These are phyloP conservation scores for Rutidosis leptorrhynchoides DNA, from an alignment of 129 eudicot species.

Conservation along the genomic window DNA sequence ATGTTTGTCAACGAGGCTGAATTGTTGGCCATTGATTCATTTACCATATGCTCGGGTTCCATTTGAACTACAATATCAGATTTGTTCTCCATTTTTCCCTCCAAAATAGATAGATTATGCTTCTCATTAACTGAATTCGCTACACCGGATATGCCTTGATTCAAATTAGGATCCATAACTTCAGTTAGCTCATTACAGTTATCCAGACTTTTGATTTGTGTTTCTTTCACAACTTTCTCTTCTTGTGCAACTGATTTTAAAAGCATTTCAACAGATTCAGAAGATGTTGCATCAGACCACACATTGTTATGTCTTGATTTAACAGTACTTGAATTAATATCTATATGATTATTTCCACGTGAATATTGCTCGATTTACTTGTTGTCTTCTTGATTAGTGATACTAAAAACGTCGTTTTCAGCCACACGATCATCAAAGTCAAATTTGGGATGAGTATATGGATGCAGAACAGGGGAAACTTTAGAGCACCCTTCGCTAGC, in stretches of 20 bases:
- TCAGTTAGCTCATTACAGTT: slow-evolving; percentile 36
- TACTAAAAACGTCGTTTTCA: slow-evolving; percentile 82
- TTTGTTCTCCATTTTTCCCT: slow-evolving; percentile 33
- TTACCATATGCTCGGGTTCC: slow-evolving; percentile 21
- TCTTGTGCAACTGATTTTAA: slow-evolving; percentile 88
- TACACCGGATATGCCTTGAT: slow-evolving; percentile 29
- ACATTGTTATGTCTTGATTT: slow-evolving; percentile 78
- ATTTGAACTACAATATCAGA: slow-evolving; percentile 28
- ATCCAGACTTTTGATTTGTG: slow-evolving; percentile 37
- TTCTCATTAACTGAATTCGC: slow-evolving; percentile 30
- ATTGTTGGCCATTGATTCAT: slow-evolving; percentile 27
- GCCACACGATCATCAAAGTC: slow-evolving; percentile 72
- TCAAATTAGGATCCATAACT: slow-evolving; percentile 41
- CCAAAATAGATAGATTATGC: slow-evolving; percentile 12
- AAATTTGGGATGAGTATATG: slow-evolving; percentile 72
- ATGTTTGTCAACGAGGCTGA: too few species aligned
- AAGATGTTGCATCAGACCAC: slow-evolving; percentile 97
- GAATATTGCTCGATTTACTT: slow-evolving; percentile 92
- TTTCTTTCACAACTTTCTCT: slow-evolving; percentile 58
- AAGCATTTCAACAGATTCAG: slow-evolving; percentile 93
- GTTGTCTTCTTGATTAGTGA: slow-evolving; percentile 77
- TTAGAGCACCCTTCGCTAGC: slow-evolving; percentile 67
- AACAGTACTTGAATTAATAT: slow-evolving; percentile 58
- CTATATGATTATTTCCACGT: slow-evolving; percentile 64
- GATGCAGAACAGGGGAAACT: slow-evolving; percentile 53